Conservation (phyloP, 768 basidiomycete genomes). For the Terana coerulea region DNA sequence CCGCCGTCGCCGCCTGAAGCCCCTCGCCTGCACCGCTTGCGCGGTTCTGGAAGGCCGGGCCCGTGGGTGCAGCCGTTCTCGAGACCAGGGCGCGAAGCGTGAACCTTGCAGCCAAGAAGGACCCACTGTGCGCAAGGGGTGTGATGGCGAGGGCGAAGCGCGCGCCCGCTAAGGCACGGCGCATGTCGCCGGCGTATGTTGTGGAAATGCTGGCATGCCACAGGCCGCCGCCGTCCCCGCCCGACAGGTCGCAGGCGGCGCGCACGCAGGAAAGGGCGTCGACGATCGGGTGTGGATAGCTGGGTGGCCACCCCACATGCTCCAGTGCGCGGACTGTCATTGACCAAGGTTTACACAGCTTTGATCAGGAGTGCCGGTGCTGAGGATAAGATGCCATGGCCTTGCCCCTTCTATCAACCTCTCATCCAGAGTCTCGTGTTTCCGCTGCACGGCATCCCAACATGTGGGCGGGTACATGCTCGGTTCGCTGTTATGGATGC, state of each 20-base stretch:
- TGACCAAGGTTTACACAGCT: background rate
- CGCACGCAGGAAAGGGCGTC: background rate
- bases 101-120: background rate
- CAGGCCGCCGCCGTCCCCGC: too few species aligned
- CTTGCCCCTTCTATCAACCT: background rate
- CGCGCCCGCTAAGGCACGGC: too few species aligned
- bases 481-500: too few species aligned
- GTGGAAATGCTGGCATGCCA: background rate
- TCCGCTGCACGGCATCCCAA: background rate
- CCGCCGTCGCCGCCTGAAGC: slow-evolving; percentile 6
- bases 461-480: too few species aligned
- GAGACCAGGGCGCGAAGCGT: slow-evolving; percentile 1
- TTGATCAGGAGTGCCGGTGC: background rate
- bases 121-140: background rate
- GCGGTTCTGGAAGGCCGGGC: background rate
- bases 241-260: background rate
- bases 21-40: background rate
- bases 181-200: background rate
- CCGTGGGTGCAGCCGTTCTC: background rate
- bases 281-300: background rate
- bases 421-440: background rate
- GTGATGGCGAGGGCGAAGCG: too few species aligned
- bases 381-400: background rate
- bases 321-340: background rate
- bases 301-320: background rate